Percentiles rank a stretch among this genome's conserved stretches.
Evolutionary conservation across 768 basidiomycete genomes (phyloP).

Genomic region (Boletus subparvulus): DNA sequence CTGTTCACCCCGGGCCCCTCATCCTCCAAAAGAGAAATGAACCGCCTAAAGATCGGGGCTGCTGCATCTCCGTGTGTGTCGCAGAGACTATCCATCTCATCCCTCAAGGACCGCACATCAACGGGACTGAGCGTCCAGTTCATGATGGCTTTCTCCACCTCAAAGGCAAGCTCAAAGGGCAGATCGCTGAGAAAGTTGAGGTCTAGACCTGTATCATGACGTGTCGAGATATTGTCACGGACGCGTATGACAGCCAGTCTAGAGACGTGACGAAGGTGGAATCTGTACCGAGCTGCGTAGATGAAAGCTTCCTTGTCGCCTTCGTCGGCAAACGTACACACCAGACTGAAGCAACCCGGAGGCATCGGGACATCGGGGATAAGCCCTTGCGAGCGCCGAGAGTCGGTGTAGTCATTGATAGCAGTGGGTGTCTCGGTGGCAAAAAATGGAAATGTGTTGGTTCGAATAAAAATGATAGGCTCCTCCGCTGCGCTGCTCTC

Average conservation of each 20-base stretch:
- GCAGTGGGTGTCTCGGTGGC: not conserved
- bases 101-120: conserved; percentile 25
- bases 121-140: conserved; percentile 25
- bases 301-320: conserved; percentile 32
- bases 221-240: conserved; percentile 12
- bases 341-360: conserved; percentile 29
- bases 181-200: conserved; percentile 30
- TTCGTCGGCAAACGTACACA: conserved; percentile 29
- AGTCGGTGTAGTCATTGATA: not conserved
- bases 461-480: conserved; percentile 31
- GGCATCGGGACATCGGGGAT: conserved; percentile 25
- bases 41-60: conserved; percentile 24
- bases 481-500: conserved; percentile 6
- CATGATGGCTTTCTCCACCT: conserved; percentile 38
- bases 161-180: conserved; percentile 38
- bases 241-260: conserved; percentile 14
- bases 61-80: conserved; percentile 10
- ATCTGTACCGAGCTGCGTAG: conserved; percentile 17
- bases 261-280: conserved; percentile 19
- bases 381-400: conserved; percentile 29
- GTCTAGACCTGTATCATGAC: not conserved
- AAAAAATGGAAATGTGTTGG: conserved; percentile 35
- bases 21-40: conserved; percentile 24
- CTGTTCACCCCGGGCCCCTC: not conserved
- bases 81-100: conserved; percentile 21